phyloP scores from a whole-genome alignment of 768 basidiomycete species.

The Collybia sordida region DNA sequence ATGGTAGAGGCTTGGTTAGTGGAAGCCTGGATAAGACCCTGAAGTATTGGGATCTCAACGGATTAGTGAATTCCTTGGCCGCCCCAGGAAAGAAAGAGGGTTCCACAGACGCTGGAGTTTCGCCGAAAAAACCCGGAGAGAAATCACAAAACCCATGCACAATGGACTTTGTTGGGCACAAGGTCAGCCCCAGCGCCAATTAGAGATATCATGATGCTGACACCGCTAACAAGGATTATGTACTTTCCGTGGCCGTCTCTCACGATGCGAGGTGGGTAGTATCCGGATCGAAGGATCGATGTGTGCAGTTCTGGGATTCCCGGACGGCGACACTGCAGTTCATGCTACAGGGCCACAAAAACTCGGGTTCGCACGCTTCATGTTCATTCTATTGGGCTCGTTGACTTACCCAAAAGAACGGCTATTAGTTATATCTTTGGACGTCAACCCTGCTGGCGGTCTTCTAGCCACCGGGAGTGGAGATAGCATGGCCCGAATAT shows the following conservation, averaged over 20 bases:
- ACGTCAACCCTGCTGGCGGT: constrained; percentile 44
- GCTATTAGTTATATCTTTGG: constrained; percentile 46
- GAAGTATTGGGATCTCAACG: constrained; percentile 85
- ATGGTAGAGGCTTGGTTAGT: constrained; percentile 86
- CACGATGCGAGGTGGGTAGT: constrained; percentile 94
- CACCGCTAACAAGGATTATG: constrained; percentile 46
- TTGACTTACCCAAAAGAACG: background rate
- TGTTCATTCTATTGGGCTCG: background rate
- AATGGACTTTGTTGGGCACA: constrained; percentile 89
- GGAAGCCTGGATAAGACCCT: constrained; percentile 89
- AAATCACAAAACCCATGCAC: constrained; percentile 46
- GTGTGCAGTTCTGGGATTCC: constrained; percentile 93
- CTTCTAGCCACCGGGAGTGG: constrained; percentile 53
- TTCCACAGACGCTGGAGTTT: constrained; percentile 26
- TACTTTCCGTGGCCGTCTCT: constrained; percentile 64
- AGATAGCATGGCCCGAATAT: constrained; percentile 55
- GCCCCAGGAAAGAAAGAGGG: constrained; percentile 47
- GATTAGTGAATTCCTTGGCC: constrained; percentile 60
- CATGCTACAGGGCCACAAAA: constrained; percentile 80
- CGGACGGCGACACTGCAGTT: constrained; percentile 77
- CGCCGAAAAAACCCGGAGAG: constrained; percentile 48
- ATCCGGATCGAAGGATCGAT: constrained; percentile 91
- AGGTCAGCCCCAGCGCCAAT: constrained; percentile 56
- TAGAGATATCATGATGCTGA: no score
- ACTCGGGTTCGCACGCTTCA: constrained; percentile 39